These are phyloP conservation scores for Sphaerostilbella broomeana DNA, from an alignment of 2,329 filamentous ascomycete genomes.

Conservation along the genomic window DNA sequence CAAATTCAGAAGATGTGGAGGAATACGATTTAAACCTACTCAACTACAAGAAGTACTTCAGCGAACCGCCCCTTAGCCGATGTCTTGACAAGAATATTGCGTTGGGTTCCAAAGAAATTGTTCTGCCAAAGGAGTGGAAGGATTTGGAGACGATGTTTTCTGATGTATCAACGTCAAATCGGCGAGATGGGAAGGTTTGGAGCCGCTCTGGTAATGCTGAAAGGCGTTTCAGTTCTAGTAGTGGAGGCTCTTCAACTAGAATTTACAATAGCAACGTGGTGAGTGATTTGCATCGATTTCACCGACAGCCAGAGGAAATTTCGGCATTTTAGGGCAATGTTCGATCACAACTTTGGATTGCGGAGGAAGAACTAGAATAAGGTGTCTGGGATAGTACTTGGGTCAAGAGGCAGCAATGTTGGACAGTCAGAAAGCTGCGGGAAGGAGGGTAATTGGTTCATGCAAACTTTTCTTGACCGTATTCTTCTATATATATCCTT, in stretches of 20 bases:
- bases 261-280: too few species aligned
- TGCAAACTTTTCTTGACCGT: too few species aligned
- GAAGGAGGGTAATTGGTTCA: too few species aligned
- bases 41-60: conserved; percentile 28
- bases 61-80: conserved; percentile 23
- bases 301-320: conserved; percentile 21
- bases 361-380: conserved; percentile 28
- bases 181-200: not conserved
- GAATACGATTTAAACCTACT: conserved; percentile 28
- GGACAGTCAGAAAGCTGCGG: too few species aligned
- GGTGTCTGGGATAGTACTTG: too few species aligned
- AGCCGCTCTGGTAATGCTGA: not conserved
- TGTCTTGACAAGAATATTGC: conserved; percentile 21
- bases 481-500: too few species aligned
- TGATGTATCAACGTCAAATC: not conserved
- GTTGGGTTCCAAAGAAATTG: not conserved
- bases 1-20: conserved; percentile 18
- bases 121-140: not conserved
- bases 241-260: too few species aligned
- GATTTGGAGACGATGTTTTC: not conserved
- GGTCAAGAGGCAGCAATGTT: not conserved
- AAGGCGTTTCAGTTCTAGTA: not conserved
- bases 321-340: conserved; percentile 27
- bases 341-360: conserved; percentile 23
- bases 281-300: not conserved